Percentiles rank a stretch among this genome's conserved stretches.
Conservation (phyloP, 768 basidiomycete genomes). For the Wakefieldia striispora region DNA sequence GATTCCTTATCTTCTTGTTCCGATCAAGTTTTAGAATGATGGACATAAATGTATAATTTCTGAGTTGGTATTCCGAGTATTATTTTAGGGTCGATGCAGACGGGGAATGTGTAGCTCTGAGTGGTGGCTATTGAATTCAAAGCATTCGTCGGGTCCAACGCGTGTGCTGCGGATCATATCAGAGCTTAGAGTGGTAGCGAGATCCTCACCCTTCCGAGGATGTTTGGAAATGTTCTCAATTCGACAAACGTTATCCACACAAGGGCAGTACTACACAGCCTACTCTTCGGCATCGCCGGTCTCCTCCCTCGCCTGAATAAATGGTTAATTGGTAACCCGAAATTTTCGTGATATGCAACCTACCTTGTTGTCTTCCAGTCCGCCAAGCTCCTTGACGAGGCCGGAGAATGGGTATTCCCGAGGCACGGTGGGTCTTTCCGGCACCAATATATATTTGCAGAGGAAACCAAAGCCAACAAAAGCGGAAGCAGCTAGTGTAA, state of each 20-base stretch:
- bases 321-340: slow-evolving; percentile 4
- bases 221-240: background rate
- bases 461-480: slow-evolving; percentile 64
- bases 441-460: slow-evolving; percentile 53
- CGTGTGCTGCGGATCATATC: background rate
- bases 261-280: slow-evolving; percentile 16
- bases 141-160: background rate
- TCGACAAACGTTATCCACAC: slow-evolving; percentile 1
- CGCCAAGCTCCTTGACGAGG: slow-evolving; percentile 74
- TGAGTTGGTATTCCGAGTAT: background rate
- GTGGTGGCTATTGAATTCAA: background rate
- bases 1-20: slow-evolving; percentile 1
- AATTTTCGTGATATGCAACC: slow-evolving; percentile 13
- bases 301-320: slow-evolving; percentile 37
- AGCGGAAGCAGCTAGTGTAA: slow-evolving; percentile 56
- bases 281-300: slow-evolving; percentile 32
- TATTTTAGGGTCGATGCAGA: too few relatives aligned
- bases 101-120: background rate
- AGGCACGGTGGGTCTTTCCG: slow-evolving; percentile 62
- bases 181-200: too few relatives aligned
- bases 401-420: slow-evolving; percentile 79
- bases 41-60: slow-evolving; percentile 4
- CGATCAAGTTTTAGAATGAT: slow-evolving; percentile 4
- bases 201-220: slow-evolving; percentile 3
- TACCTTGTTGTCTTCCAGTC: slow-evolving; percentile 77